Percentiles rank a stretch among this genome's conserved stretches.
Evolutionary conservation across 140 eudicot species (phyloP).

Genomic region (Anethum foeniculum): DNA sequence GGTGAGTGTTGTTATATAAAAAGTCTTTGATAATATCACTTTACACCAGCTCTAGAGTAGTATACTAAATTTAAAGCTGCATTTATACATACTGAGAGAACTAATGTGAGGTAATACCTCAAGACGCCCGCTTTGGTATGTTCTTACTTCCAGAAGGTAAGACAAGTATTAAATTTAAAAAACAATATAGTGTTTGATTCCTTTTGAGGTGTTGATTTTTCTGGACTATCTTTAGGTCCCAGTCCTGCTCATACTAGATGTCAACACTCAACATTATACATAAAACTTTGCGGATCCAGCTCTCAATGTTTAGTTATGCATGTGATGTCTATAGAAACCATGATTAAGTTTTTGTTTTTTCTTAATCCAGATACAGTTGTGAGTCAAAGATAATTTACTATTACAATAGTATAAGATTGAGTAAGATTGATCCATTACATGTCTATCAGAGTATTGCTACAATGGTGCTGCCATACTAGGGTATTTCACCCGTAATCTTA

Average conservation of each 20-base stretch:
- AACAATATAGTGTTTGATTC: not conserved
- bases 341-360: too few species aligned
- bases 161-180: not conserved
- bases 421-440: not conserved
- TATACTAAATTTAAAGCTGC: not conserved
- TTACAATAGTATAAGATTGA: not conserved
- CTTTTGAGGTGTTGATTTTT: not conserved
- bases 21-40: not conserved
- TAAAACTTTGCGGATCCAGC: too few species aligned
- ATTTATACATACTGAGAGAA: not conserved
- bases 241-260: not conserved
- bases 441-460: not conserved
- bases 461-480: not conserved
- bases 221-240: not conserved
- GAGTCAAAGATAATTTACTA: too few species aligned
- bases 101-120: not conserved
- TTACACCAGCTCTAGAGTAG: not conserved
- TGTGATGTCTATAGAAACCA: not conserved
- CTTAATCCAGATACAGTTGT: too few species aligned
- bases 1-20: not conserved
- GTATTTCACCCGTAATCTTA: not conserved
- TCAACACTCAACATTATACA: not conserved
- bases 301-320: not conserved
- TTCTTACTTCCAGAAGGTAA: not conserved
- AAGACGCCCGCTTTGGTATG: not conserved